Evolutionary conservation across 2,329 filamentous ascomycete genomes (phyloP).

Genomic region (Thermothelomyces thermophilus): DNA sequence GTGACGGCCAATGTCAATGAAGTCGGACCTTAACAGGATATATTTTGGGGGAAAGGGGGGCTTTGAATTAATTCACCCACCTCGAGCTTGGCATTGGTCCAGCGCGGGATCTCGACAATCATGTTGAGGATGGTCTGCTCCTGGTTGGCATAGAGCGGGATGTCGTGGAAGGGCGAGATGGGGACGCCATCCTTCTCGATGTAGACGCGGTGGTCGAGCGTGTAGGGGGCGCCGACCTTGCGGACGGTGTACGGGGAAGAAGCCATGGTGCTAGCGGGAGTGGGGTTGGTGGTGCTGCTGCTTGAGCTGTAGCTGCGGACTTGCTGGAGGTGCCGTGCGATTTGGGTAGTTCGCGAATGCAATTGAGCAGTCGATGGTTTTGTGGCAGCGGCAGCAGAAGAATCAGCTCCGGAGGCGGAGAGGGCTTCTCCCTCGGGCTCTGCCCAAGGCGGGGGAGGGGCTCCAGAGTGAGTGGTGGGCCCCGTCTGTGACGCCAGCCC

Average conservation of each 20-base stretch:
- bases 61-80: too few species aligned
- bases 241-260: conserved; percentile 63
- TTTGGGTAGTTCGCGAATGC: conserved; percentile 42
- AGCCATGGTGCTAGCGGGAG: conserved; percentile 33
- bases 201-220: conserved; percentile 94
- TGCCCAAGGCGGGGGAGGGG: conserved; percentile 26
- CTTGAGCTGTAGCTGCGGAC: conserved; percentile 28
- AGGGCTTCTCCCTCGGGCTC: conserved; percentile 1
- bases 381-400: conserved; percentile 12
- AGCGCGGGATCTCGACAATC: conserved; percentile 98
- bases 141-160: conserved; percentile 94
- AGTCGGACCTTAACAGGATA: too few species aligned
- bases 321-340: conserved; percentile 46
- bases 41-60: too few species aligned
- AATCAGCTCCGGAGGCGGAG: conserved; percentile 7
- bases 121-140: conserved; percentile 97
- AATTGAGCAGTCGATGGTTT: conserved; percentile 22
- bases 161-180: conserved; percentile 95
- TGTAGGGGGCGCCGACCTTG: conserved; percentile 86
- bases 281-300: too few species aligned
- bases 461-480: conserved; percentile 17
- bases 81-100: conserved; percentile 99
- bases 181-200: conserved; percentile 95
- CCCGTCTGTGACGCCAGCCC: conserved; percentile 25
- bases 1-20: not conserved